Evolutionary conservation across 306 rosid genomes (phyloP).

Genomic region (Potentilla sterilis): DNA sequence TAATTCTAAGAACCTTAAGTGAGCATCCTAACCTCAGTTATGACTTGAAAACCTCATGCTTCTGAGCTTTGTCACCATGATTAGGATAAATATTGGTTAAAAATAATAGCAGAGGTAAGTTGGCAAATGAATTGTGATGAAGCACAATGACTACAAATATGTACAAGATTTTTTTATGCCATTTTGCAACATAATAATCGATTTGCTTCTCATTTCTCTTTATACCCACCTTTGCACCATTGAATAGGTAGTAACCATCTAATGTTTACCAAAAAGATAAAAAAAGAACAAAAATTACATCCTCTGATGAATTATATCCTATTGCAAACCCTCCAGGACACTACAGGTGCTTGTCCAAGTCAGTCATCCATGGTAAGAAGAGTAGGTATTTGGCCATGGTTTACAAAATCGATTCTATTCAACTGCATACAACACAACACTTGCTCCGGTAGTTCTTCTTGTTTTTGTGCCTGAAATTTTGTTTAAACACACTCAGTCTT

Average conservation of each 20-base stretch:
- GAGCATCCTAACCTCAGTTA: no score
- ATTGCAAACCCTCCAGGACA: conserved; percentile 1
- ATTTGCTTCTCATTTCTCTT: conserved; percentile 1
- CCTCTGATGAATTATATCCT: neutral
- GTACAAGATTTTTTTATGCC: neutral
- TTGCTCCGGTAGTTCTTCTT: conserved; percentile 86
- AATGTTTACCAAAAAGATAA: neutral
- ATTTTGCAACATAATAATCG: neutral
- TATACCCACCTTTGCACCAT: conserved; percentile 1
- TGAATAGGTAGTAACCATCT: conserved; percentile 11
- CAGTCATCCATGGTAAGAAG: conserved; percentile 47
- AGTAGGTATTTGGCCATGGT: conserved; percentile 84
- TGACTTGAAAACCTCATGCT: neutral
- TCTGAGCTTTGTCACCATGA: neutral
- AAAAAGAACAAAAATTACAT: neutral
- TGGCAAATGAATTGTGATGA: neutral
- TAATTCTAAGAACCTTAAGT: neutral
- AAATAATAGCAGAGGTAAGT: neutral
- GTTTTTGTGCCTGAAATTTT: conserved; percentile 71
- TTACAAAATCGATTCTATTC: conserved; percentile 76
- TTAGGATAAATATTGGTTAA: neutral
- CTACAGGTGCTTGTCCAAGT: conserved; percentile 10
- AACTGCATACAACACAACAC: conserved; percentile 74
- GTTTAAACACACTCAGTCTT: neutral
- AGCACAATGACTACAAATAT: neutral